Evolutionary conservation across 257 asterid genomes (phyloP).

Genomic region (Mitragyna speciosa): DNA sequence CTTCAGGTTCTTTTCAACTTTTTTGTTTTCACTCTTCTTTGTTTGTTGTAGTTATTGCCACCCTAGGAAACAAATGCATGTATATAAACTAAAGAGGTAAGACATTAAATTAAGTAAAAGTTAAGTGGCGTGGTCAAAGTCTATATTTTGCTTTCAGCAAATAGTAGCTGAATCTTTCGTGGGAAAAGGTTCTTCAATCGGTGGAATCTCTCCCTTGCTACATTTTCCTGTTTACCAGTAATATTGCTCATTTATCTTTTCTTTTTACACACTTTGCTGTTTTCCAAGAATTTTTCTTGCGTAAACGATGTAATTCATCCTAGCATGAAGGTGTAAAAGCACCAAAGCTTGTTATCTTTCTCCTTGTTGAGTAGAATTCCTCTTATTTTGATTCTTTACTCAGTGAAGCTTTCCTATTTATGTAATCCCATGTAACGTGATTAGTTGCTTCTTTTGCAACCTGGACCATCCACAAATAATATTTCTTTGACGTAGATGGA

Average conservation of each 20-base stretch:
- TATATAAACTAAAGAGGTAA: no score
- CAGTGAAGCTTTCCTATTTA: neutral
- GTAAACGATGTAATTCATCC: neutral
- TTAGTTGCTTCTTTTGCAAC: neutral
- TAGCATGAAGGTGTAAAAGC: neutral
- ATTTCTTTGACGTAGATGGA: slow-evolving; percentile 59
- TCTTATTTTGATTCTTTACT: neutral
- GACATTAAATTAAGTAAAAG: neutral
- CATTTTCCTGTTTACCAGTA: neutral
- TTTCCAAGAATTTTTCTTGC: neutral
- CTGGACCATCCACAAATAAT: neutral
- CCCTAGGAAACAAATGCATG: neutral
- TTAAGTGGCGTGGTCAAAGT: neutral
- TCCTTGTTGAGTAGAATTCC: neutral
- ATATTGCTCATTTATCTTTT: neutral
- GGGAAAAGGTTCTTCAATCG: neutral
- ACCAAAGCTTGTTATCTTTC: neutral
- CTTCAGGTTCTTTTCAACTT: slow-evolving; percentile 61
- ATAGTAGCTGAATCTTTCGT: neutral
- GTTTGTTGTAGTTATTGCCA: neutral
- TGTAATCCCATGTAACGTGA: neutral
- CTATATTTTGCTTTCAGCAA: neutral
- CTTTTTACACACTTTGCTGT: neutral
- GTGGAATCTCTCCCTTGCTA: neutral
- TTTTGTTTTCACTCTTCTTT: neutral